Percentiles rank a stretch among this genome's conserved stretches.
These are phyloP conservation scores for Agapanthus africanus DNA, from an alignment of 106 monocot species.

Conservation along the genomic window DNA sequence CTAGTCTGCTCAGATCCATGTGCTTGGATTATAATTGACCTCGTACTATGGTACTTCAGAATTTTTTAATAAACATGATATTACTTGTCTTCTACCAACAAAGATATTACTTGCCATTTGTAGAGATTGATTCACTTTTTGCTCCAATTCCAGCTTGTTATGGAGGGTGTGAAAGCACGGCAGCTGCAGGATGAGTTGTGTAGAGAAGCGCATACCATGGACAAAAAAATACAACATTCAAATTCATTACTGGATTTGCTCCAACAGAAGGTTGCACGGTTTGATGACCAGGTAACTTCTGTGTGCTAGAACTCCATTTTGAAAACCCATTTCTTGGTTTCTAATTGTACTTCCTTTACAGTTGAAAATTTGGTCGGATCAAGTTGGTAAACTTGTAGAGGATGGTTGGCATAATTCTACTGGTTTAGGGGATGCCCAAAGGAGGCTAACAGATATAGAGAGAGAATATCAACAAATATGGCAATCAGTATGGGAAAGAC, in stretches of 20 bases:
- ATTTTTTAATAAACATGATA: conserved; percentile 72
- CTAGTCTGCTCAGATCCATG: too few species aligned
- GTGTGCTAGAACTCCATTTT: neutral
- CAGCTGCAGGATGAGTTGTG: conserved; percentile 54
- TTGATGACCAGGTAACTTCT: conserved; percentile 74
- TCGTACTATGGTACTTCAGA: conserved; percentile 36
- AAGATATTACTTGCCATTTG: neutral
- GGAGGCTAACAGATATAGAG: conserved; percentile 48
- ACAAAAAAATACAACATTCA: conserved; percentile 53
- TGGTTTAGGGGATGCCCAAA: conserved; percentile 41
- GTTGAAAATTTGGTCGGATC: conserved; percentile 47
- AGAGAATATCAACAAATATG: conserved; percentile 39
- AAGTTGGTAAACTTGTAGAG: conserved; percentile 47
- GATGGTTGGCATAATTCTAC: conserved; percentile 47
- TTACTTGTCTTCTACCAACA: neutral
- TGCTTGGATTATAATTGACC: conserved; percentile 49
- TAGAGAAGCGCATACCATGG: conserved; percentile 42
- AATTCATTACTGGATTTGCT: conserved; percentile 48
- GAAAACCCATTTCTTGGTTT: neutral
- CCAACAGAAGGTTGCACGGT: conserved; percentile 33
- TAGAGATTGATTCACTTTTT: neutral
- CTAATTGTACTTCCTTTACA: conserved; percentile 14
- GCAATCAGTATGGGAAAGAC: conserved; percentile 34
- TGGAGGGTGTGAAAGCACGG: conserved; percentile 61
- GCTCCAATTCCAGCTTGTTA: conserved; percentile 51